Percentiles rank a stretch among this genome's conserved stretches.
phyloP scores from a whole-genome alignment of 179 eudicot species.

The Silene noctiflora region DNA sequence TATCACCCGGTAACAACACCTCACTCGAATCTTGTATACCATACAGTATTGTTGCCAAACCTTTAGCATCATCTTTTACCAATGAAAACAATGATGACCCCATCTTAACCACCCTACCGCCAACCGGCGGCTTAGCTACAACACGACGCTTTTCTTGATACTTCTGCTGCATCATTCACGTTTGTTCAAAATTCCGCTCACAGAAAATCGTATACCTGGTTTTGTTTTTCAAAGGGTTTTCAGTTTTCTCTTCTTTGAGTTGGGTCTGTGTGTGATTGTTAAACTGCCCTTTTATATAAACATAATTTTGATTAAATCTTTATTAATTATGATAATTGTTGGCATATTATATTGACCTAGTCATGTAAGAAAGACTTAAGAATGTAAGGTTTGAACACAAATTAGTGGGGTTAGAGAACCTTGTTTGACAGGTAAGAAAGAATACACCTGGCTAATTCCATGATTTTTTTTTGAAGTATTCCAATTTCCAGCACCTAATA shows the following conservation, averaged over 20 bases:
- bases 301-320: background rate
- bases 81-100: slow-evolving; percentile 5
- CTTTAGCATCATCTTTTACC: background rate
- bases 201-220: too few relatives aligned
- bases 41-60: slow-evolving; percentile 13
- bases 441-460: slow-evolving; percentile 13
- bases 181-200: background rate
- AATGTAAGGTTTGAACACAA: slow-evolving; percentile 13
- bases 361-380: slow-evolving; percentile 14
- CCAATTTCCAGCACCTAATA: slow-evolving; percentile 11
- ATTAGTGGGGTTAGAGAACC: slow-evolving; percentile 9
- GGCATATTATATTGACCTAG: slow-evolving; percentile 16
- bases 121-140: slow-evolving; percentile 18
- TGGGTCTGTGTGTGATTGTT: background rate
- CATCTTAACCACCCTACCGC: background rate
- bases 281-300: background rate
- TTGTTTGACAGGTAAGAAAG: slow-evolving; percentile 34
- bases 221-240: background rate
- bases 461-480: slow-evolving; percentile 5
- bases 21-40: slow-evolving; percentile 13
- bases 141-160: slow-evolving; percentile 1
- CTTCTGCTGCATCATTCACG: slow-evolving; percentile 19
- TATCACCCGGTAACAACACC: slow-evolving; percentile 9
- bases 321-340: background rate
- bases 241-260: too few relatives aligned